Percentiles rank a stretch among this genome's conserved stretches.
Evolutionary conservation across 2,329 filamentous ascomycete species (phyloP).

Genomic region (Claviceps humidiphila): DNA sequence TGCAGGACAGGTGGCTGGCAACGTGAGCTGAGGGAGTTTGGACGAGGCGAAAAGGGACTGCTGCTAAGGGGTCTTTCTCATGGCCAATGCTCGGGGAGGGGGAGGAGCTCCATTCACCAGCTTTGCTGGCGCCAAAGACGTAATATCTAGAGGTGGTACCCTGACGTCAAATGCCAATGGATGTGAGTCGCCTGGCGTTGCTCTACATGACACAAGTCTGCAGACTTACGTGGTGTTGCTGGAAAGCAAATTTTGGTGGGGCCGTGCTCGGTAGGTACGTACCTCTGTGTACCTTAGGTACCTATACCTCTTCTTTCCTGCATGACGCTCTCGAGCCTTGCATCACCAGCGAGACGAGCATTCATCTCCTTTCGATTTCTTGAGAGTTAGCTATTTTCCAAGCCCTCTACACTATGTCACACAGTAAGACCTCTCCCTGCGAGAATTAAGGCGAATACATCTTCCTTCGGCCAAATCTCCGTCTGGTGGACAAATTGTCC

Average conservation of each 20-base stretch:
- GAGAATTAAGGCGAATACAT: not conserved
- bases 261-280: not conserved
- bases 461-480: not conserved
- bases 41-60: not conserved
- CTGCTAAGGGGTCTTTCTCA: not conserved
- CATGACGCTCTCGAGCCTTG: not conserved
- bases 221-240: not conserved
- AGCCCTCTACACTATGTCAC: conserved; percentile 25
- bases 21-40: not conserved
- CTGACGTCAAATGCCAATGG: no score
- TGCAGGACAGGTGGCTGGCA: not conserved
- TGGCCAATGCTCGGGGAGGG: not conserved
- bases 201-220: not conserved
- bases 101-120: not conserved
- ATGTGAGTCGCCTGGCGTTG: no score
- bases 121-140: not conserved
- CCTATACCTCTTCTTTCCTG: not conserved
- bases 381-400: not conserved
- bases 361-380: not conserved
- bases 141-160: not conserved
- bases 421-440: conserved; percentile 27
- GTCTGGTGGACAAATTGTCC: not conserved
- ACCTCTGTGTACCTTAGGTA: not conserved
- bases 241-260: no score
- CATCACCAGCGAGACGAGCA: not conserved